Percentiles rank a stretch among this genome's conserved stretches.
phyloP scores from a whole-genome alignment of 2,329 filamentous ascomycete species.

The Monilinia fructicola region DNA sequence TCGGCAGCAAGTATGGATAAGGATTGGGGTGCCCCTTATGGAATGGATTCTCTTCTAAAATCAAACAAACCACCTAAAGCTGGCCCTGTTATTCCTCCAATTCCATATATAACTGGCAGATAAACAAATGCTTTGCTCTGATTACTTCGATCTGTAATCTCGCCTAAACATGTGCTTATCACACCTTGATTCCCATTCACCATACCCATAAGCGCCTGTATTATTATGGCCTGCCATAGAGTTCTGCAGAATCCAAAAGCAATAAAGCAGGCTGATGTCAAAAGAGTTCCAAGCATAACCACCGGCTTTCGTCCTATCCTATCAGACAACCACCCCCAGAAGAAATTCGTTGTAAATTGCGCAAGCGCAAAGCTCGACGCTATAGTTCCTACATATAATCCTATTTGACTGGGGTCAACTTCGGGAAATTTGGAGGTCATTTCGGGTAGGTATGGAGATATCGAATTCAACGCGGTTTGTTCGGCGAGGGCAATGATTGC shows the following conservation, averaged over 20 bases:
- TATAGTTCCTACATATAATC: slow-evolving; percentile 85
- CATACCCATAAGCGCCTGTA: slow-evolving; percentile 87
- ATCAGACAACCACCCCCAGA: slow-evolving; percentile 86
- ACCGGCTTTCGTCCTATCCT: slow-evolving; percentile 78
- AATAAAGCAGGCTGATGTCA: slow-evolving; percentile 78
- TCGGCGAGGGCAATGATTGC: slow-evolving; percentile 88
- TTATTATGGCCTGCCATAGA: slow-evolving; percentile 79
- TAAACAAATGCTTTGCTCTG: slow-evolving; percentile 93
- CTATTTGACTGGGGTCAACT: slow-evolving; percentile 68
- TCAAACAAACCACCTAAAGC: slow-evolving; percentile 87
- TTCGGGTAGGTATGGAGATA: slow-evolving; percentile 88
- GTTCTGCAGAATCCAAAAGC: slow-evolving; percentile 83
- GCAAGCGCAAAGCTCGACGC: slow-evolving; percentile 90
- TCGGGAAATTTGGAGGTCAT: slow-evolving; percentile 88
- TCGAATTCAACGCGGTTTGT: slow-evolving; percentile 95
- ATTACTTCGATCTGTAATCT: slow-evolving; percentile 93
- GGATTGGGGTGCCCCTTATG: slow-evolving; percentile 51
- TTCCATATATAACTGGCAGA: slow-evolving; percentile 90
- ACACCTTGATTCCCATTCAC: slow-evolving; percentile 95
- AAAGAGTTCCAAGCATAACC: slow-evolving; percentile 76
- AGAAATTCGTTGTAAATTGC: slow-evolving; percentile 87
- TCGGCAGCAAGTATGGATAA: slow-evolving; percentile 84
- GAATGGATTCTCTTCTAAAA: slow-evolving; percentile 56
- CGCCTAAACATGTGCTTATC: slow-evolving; percentile 88
- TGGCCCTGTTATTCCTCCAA: slow-evolving; percentile 90